Conservation (phyloP, 495 filamentous ascomycete species). For the Hapsidospora chrysogenum region DNA sequence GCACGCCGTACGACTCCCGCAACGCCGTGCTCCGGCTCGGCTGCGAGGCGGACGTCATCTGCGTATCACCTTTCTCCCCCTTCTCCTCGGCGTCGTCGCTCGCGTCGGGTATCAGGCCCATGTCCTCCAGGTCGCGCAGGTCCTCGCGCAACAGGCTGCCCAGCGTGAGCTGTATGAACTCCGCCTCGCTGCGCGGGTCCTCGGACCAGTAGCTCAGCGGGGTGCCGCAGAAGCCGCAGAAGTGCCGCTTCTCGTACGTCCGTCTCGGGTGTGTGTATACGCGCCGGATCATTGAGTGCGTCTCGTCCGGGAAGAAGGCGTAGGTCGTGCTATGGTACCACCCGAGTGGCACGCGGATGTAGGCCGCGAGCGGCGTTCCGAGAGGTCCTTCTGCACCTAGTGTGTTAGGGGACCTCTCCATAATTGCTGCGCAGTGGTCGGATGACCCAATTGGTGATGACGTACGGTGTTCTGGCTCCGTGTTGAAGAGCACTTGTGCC, state of each 20-base stretch:
- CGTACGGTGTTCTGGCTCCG: slow-evolving; percentile 46
- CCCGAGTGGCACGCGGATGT: slow-evolving; percentile 61
- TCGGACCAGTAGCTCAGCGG: slow-evolving; percentile 70
- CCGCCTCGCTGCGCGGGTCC: slow-evolving; percentile 43
- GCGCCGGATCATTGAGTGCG: slow-evolving; percentile 50
- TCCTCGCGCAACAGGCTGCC: slow-evolving; percentile 51
- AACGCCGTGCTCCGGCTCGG: slow-evolving; percentile 7
- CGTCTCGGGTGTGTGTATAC: slow-evolving; percentile 46
- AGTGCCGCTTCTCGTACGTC: slow-evolving; percentile 47
- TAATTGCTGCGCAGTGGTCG: too few species aligned
- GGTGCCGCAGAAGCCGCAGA: slow-evolving; percentile 85
- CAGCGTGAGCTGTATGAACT: slow-evolving; percentile 60
- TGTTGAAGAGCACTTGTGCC: slow-evolving; percentile 56
- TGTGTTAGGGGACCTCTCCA: too few species aligned
- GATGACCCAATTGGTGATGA: slow-evolving; percentile 5
- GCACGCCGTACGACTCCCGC: slow-evolving; percentile 34
- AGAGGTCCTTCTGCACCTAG: slow-evolving; percentile 38
- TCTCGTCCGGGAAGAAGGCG: slow-evolving; percentile 65
- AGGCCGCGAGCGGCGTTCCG: slow-evolving; percentile 54
- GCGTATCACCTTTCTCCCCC: slow-evolving; percentile 4
- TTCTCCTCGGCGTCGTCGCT: slow-evolving; percentile 23
- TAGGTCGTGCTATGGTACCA: slow-evolving; percentile 58
- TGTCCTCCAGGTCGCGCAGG: slow-evolving; percentile 47
- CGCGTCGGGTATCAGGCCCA: slow-evolving; percentile 40
- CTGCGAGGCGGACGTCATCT: slow-evolving; percentile 6